Conservation (phyloP, 2,329 filamentous ascomycete species). For the Phymatotrichopsis omnivora region DNA sequence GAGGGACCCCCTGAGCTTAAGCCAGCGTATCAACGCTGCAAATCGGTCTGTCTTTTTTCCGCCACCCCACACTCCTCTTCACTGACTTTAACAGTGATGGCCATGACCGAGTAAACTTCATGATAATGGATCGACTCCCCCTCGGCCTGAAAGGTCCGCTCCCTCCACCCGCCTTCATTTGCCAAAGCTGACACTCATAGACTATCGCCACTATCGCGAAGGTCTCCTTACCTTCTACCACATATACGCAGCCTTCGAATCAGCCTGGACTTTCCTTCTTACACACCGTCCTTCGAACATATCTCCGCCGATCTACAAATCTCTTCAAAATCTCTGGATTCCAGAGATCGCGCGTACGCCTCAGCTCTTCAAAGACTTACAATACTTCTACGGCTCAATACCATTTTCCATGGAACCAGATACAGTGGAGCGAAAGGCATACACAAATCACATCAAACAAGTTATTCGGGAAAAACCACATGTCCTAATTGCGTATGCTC, state of each 20-base stretch:
- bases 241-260: constrained; percentile 25
- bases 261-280: constrained; percentile 20
- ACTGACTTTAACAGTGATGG: constrained; percentile 14
- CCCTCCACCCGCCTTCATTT: not conserved
- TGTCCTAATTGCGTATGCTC: constrained; percentile 25
- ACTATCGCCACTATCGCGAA: constrained; percentile 24
- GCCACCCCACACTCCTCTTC: not conserved
- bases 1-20: constrained; percentile 5
- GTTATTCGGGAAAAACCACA: constrained; percentile 19
- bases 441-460: constrained; percentile 17
- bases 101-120: constrained; percentile 22
- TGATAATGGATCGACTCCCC: constrained; percentile 19
- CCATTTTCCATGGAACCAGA: constrained; percentile 1
- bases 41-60: constrained; percentile 10
- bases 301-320: constrained; percentile 12
- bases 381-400: constrained; percentile 15
- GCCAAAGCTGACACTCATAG: not conserved
- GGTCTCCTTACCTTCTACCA: constrained; percentile 25
- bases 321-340: constrained; percentile 16
- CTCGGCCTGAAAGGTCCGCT: constrained; percentile 19
- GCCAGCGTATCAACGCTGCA: constrained; percentile 20
- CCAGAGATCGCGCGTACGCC: constrained; percentile 16
- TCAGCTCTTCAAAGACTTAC: constrained; percentile 19
- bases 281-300: constrained; percentile 3
- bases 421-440: constrained; percentile 5